These are phyloP conservation scores for Heterobasidion annosum DNA, from an alignment of 1,284 basidiomycete species.

Conservation along the genomic window DNA sequence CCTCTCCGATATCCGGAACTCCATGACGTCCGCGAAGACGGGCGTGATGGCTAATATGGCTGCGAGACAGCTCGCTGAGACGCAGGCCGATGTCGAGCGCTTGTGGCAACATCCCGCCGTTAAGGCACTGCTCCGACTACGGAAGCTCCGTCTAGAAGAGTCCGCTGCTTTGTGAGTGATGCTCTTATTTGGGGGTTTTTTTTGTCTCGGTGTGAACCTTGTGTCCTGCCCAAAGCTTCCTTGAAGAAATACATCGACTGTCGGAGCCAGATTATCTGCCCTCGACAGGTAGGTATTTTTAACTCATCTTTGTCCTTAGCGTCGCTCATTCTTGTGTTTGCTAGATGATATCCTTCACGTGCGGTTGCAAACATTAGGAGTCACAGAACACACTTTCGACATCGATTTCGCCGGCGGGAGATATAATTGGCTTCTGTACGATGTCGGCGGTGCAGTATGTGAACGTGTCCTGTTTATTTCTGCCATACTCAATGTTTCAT, in stretches of 20 bases:
- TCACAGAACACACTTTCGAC: constrained; percentile 67
- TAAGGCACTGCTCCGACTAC: constrained; percentile 39
- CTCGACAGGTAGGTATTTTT: constrained; percentile 39
- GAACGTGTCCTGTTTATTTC: constrained; percentile 5
- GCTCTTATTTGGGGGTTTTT: constrained; percentile 2
- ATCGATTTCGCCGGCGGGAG: constrained; percentile 50
- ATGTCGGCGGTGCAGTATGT: constrained; percentile 72
- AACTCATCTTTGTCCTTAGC: background rate
- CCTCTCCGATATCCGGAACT: constrained; percentile 21
- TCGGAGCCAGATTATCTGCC: constrained; percentile 61
- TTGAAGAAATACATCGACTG: constrained; percentile 57
- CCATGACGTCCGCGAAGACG: constrained; percentile 22
- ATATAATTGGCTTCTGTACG: constrained; percentile 70
- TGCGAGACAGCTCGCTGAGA: constrained; percentile 40
- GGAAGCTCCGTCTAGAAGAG: constrained; percentile 63
- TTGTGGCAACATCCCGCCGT: constrained; percentile 67
- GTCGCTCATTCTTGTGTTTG: background rate
- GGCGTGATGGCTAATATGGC: constrained; percentile 38
- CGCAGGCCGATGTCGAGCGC: constrained; percentile 40
- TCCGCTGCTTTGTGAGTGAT: constrained; percentile 62
- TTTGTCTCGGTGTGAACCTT: background rate
- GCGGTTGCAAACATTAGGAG: constrained; percentile 68
- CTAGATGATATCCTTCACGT: constrained; percentile 69
- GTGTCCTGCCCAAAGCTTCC: constrained; percentile 38
- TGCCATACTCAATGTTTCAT: background rate